Evolutionary conservation across 192 early-diverging fungal genomes (phyloP), one percentile per base, ranked within the genome.

Genomic region (Entophlyctis helioformis): DNA sequence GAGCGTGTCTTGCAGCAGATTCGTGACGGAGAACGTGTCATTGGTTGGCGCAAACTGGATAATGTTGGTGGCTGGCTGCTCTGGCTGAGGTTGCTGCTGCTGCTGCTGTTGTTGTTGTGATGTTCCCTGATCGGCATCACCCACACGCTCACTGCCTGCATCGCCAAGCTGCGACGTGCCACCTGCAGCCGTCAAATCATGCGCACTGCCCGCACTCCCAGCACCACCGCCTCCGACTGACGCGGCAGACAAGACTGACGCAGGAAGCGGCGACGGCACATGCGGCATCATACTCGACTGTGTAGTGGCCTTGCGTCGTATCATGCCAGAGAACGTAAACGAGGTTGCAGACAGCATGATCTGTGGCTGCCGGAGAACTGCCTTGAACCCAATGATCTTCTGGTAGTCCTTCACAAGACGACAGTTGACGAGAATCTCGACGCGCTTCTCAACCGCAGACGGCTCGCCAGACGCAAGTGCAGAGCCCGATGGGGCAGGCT

Each of bases 371-470:
- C 69, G 61, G 42, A 78, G 81, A 36, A 74, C 62, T 20, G 81
- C 81, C 29, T 63, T 70, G 19, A 88, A 49, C 10, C 54, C 24
- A 22, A 88, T 72, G 10, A 67, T 77, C 36, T 82, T 76, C 47
- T 85, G 84, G 51, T 82, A 86, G 60, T 88, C 85, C 46, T 84
- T 83, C 2, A 88, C 82, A 15, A 84, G 60, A 10, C 83, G 69
- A 44, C 85, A 88, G 50, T 86, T 84, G 36, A 88, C 72, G 46
- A 76, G 76, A 8, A 88, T 80, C 51, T 85, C 81, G 19, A 82
- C 64, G 1, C 60, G 53, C 54, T 86, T 84, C 27, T 76, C 62
- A 38, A 82, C 78, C n/a, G 74, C 44, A 35, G 83, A 59, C 0
- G 74, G 68, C 22, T 53, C 59, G 16, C 66, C 59, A 16, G 83